Base-by-base conservation (phyloP, 805 yeast species). In the Hanseniaspora nectarophila region DNA sequence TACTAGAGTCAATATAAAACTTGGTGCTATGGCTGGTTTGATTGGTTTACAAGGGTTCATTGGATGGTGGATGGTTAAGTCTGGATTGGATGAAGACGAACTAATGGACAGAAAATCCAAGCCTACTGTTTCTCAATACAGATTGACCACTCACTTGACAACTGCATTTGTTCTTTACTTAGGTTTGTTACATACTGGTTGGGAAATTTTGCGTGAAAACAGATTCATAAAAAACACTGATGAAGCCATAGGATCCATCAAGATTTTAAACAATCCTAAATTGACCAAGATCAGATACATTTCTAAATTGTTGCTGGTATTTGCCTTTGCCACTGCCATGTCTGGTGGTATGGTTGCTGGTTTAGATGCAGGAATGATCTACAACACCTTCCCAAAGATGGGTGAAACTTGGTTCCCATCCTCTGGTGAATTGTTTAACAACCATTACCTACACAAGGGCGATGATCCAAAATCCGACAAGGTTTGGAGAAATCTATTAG, bases 61-160 rank as follows among this genome's bases (percentile, higher is more conserved):
- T 58, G 98, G 98, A 31, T 92, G 98, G 98, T 92, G 99, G 99
- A 92, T 92, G 98, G 98, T 92, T 49, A 80, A 85, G 61, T 86
- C 96, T 9, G 98, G 98, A 29, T 73, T 92, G 53, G 95, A 88
- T 63, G 83, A 82, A 61, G 75, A 81, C 42, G 82, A 82, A 61
- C 70, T 92, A 45, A 76, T 75, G 21, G 88, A 82, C 57, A 76
- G 95, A 64, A 83, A 77, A 43, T 80, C 95, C 0, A 94, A 90
- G 63, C 98, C 98, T n/a, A 87, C 98, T 0, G 98, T 92, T 2
- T 85, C 96, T 5, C 97, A 86, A 63, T 92, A 92, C 64, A 77
- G 98, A 66, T 73, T 92, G 50, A 88, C 97, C 2, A 81, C 97
- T 1, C 98, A 92, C 67, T 71, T 92, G 54, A 95, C 95, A 42